Base-by-base conservation (phyloP, 768 basidiomycete genomes). In the Russula sp. region DNA sequence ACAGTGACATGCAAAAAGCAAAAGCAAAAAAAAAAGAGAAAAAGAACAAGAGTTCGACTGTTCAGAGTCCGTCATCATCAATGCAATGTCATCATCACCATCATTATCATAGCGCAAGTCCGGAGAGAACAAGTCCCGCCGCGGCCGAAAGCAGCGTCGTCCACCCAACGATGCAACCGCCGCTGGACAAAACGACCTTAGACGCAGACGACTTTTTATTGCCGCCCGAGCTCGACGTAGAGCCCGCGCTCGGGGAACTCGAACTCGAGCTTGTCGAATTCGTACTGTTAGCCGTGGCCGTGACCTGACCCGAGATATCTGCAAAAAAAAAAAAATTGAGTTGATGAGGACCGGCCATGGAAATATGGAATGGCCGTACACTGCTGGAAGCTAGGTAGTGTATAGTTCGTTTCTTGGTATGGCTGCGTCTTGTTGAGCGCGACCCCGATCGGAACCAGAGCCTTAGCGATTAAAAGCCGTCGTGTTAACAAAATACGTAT, bases 361-460 rank as follows among this genome's bases (percentile, higher is more conserved):
- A 29, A 18, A 54, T 22, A n/a, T n/a, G n/a, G 36, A 25, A 47
- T 35, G 71, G n/a, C n/a, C 78, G 45, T 35, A 83, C 83, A 82
- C 67, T 81, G 73, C 1, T 73, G 69, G 66, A 83, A 84, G 4
- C 73, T 68, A 11, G 78, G 79, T 58, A 76, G 64, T 0, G 75
- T 67, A 52, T 75, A 75, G 62, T 75, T 76, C 9, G 72, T 68
- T 69, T 85, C 84, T 11, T 76, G 73, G 63, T 85, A 85, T 8
- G 82, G 82, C 2, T 78, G 75, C 1, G 79, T 77, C 47, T 74
- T 73, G 68, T 85, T 85, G 10, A 76, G 56, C 0, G 79, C 79
- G 5, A 82, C 79, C 13, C 75, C 79, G 45, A 85, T 70, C 18
- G 84, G 84, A 10, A 83, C 80, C 32, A 86, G 68, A 62, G 81